A percentile compares a stretch with the other conserved stretches of the same genome.
Evolutionary conservation across 805 yeast species (phyloP).

Genomic region (Sporopachydermia quercuum): DNA sequence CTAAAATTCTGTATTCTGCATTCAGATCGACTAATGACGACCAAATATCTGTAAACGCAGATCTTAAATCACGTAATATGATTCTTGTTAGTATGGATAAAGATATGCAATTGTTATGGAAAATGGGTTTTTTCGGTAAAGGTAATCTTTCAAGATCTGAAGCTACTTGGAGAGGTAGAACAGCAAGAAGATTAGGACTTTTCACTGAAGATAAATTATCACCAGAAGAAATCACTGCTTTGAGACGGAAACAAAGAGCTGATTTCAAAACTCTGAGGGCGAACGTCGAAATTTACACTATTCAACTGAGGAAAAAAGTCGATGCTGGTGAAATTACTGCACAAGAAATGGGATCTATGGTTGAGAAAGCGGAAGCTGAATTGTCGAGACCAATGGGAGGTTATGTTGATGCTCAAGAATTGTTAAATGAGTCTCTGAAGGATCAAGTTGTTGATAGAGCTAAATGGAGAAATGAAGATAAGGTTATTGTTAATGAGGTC

Average conservation of each 20-base stretch:
- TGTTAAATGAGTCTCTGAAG: slow-evolving; percentile 18
- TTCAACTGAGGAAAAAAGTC: slow-evolving; percentile 25
- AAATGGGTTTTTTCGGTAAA: slow-evolving; percentile 84
- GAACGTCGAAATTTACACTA: slow-evolving; percentile 34
- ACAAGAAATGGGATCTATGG: neutral
- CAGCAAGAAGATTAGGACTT: slow-evolving; percentile 37
- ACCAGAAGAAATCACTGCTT: slow-evolving; percentile 65
- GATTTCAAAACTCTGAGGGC: slow-evolving; percentile 59
- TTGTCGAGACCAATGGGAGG: slow-evolving; percentile 11
- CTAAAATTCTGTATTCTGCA: neutral
- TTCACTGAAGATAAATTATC: slow-evolving; percentile 24
- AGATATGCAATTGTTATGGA: slow-evolving; percentile 55
- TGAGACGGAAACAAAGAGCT: slow-evolving; percentile 56
- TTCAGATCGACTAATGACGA: neutral
- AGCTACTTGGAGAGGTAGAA: slow-evolving; percentile 76
- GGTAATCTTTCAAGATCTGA: slow-evolving; percentile 83
- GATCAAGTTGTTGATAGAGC: slow-evolving; percentile 12
- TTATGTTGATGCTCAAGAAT: slow-evolving; percentile 18
- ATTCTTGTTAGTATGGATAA: slow-evolving; percentile 23
- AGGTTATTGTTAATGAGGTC: slow-evolving; percentile 16
- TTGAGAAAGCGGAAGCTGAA: slow-evolving; percentile 10
- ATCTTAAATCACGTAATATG: slow-evolving; percentile 5
- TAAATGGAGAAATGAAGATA: slow-evolving; percentile 23
- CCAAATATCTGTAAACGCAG: neutral
- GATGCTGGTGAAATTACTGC: slow-evolving; percentile 20